phyloP scores from a whole-genome alignment of 169 alveolate genomes.

The Ichthyophthirius multifiliis region DNA sequence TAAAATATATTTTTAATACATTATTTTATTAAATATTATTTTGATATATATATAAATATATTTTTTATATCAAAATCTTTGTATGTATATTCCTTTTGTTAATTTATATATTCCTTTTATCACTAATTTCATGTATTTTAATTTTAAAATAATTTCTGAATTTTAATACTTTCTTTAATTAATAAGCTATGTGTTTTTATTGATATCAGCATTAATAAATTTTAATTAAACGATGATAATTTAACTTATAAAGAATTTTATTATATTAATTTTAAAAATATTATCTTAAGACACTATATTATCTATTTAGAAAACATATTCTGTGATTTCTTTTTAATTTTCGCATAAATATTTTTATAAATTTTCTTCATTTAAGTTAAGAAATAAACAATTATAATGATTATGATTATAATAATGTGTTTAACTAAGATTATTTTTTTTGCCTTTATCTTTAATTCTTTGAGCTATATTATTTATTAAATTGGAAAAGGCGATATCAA shows the following conservation, averaged over 20 bases:
- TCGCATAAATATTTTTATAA: neutral
- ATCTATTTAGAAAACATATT: neutral
- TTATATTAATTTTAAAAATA: neutral
- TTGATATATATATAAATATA: no score
- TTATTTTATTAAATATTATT: no score
- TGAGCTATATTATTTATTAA: neutral
- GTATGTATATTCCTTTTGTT: neutral
- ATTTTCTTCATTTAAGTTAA: neutral
- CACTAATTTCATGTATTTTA: neutral
- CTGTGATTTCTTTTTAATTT: neutral
- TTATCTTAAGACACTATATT: neutral
- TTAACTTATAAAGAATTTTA: neutral
- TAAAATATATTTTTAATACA: no score
- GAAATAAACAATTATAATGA: neutral
- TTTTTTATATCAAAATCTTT: slow-evolving; percentile 15
- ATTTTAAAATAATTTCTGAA: no score
- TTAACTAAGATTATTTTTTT: neutral
- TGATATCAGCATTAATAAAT: neutral
- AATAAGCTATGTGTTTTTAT: neutral
- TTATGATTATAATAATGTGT: neutral
- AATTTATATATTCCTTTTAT: neutral
- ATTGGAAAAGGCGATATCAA: neutral
- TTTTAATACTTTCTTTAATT: neutral
- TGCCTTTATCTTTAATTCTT: neutral
- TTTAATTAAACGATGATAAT: neutral